Evolutionary conservation across 345 rosid genomes (phyloP).

Genomic region (Salix exigua): DNA sequence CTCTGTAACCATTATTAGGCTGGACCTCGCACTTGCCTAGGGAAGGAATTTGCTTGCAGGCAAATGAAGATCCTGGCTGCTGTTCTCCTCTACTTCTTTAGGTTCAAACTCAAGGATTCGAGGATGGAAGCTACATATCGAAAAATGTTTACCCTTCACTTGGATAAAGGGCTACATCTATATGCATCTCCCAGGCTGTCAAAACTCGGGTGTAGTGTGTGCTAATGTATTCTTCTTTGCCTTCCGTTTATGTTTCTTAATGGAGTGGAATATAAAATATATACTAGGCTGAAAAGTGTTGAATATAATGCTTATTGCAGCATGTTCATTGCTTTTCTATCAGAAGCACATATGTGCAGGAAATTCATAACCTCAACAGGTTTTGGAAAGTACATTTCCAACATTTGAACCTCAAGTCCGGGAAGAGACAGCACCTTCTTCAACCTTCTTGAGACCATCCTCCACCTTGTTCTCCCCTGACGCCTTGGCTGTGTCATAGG

Average conservation of each 20-base stretch:
- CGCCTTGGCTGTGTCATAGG: slow-evolving; percentile 9
- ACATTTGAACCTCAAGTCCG: background rate
- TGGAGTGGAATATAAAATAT: background rate
- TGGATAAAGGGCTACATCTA: slow-evolving; percentile 38
- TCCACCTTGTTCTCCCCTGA: slow-evolving; percentile 3
- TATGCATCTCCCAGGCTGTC: slow-evolving; percentile 22
- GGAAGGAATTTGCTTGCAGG: slow-evolving; percentile 43
- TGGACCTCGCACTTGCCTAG: slow-evolving; percentile 42
- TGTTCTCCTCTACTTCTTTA: slow-evolving; percentile 26
- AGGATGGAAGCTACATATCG: slow-evolving; percentile 25
- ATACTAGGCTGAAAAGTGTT: background rate
- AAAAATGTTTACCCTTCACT: slow-evolving; percentile 43
- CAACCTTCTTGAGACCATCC: background rate
- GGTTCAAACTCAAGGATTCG: slow-evolving; percentile 33
- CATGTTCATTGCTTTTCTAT: background rate
- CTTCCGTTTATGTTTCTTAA: background rate
- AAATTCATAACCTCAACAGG: background rate
- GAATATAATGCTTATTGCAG: background rate
- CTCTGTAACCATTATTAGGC: slow-evolving; percentile 15
- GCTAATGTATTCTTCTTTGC: background rate
- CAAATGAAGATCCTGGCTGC: slow-evolving; percentile 43
- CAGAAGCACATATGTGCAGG: background rate
- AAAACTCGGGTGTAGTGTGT: background rate
- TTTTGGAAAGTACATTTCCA: background rate
- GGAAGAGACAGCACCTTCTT: background rate